Evolutionary conservation across 2,329 filamentous ascomycete genomes (phyloP).

Genomic region (Aspergillus fructus): DNA sequence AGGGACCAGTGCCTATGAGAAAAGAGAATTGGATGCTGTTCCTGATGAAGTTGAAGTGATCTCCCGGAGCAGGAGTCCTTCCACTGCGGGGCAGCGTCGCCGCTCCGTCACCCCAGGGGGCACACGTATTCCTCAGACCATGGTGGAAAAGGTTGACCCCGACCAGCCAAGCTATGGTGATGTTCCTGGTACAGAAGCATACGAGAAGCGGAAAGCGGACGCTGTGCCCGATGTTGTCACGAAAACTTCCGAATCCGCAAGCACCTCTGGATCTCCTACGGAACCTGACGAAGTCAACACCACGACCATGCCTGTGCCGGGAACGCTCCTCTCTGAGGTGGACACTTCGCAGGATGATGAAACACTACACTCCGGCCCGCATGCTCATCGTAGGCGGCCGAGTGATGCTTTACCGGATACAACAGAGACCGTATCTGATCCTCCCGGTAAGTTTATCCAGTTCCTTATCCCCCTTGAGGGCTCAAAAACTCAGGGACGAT

Average conservation of each 20-base stretch:
- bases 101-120: constrained; percentile 52
- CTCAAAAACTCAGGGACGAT: constrained; percentile 50
- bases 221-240: constrained; percentile 59
- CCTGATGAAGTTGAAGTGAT: constrained; percentile 64
- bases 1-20: constrained; percentile 60
- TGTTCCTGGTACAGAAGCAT: constrained; percentile 60
- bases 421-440: constrained; percentile 44
- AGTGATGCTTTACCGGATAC: constrained; percentile 46
- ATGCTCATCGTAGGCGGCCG: constrained; percentile 40
- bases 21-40: constrained; percentile 58
- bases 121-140: constrained; percentile 56
- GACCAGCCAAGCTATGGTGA: constrained; percentile 59
- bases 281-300: constrained; percentile 2
- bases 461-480: constrained; percentile 31
- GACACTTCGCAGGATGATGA: constrained; percentile 40
- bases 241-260: constrained; percentile 40
- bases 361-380: constrained; percentile 28
- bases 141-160: constrained; percentile 63
- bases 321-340: constrained; percentile 46
- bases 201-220: constrained; percentile 57
- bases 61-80: constrained; percentile 40
- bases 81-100: constrained; percentile 43
- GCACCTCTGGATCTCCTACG: constrained; percentile 3
- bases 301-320: constrained; percentile 35
- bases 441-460: constrained; percentile 55